Evolutionary conservation across 169 alveolate species (phyloP).

Genomic region (Eimeria brunetti): DNA sequence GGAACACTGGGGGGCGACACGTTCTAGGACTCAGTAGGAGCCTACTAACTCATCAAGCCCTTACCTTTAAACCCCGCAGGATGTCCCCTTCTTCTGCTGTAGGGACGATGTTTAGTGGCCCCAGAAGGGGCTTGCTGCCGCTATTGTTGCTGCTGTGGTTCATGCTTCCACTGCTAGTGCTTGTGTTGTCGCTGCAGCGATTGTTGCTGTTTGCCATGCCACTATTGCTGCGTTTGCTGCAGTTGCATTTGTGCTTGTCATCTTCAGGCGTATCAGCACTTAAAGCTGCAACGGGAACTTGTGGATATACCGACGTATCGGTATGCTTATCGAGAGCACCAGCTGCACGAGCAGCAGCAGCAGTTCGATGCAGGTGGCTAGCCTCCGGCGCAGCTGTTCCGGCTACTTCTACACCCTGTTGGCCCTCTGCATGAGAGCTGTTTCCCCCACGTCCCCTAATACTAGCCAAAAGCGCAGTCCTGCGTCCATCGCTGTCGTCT

Average conservation of each 20-base stretch:
- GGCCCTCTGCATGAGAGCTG: not conserved
- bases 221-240: too few relatives aligned
- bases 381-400: not conserved
- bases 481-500: not conserved
- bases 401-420: not conserved
- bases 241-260: not conserved
- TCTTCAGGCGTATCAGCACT: not conserved
- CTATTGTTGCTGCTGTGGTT: not conserved
- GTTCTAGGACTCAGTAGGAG: not conserved
- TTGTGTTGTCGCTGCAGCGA: not conserved
- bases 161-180: not conserved
- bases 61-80: conserved; percentile 45
- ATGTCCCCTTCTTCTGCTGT: conserved; percentile 57
- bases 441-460: not conserved
- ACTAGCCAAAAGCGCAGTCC: not conserved
- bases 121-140: not conserved
- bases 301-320: not conserved
- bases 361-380: not conserved
- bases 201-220: not conserved
- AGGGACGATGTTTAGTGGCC: conserved; percentile 30
- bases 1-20: not conserved
- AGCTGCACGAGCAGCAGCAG: not conserved
- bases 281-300: not conserved
- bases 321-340: not conserved
- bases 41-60: not conserved